Evolutionary conservation across 371 early-diverging fungal species (phyloP).

Genomic region (Polyrhizophydium stewartii): DNA sequence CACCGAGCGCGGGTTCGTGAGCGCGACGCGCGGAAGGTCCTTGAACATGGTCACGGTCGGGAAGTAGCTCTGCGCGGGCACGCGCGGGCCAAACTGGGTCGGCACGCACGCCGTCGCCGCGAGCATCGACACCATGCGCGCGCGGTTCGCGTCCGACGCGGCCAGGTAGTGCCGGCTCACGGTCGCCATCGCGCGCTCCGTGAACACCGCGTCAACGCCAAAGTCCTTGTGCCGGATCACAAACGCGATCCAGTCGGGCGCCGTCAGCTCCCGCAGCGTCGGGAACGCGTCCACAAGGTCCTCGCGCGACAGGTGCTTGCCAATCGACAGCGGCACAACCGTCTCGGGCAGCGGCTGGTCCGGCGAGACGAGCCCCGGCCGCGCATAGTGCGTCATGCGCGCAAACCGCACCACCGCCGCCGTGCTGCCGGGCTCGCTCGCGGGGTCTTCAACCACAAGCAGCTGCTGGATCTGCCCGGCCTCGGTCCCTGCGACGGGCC

Average conservation of each 20-base stretch:
- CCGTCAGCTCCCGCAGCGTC: slow-evolving; percentile 43
- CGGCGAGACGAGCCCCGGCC: slow-evolving; percentile 9
- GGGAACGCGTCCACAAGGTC: slow-evolving; percentile 3
- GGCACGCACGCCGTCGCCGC: slow-evolving; percentile 59
- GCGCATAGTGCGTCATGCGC: not conserved
- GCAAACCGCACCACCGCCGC: too few species aligned
- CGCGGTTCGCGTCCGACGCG: slow-evolving; percentile 34
- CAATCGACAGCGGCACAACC: slow-evolving; percentile 60
- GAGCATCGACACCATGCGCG: slow-evolving; percentile 47
- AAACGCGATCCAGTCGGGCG: slow-evolving; percentile 61
- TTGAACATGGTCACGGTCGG: slow-evolving; percentile 74
- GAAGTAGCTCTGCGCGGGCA: slow-evolving; percentile 75
- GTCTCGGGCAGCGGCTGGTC: slow-evolving; percentile 59
- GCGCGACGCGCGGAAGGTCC: slow-evolving; percentile 68
- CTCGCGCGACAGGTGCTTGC: not conserved
- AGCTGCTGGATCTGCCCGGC: not conserved
- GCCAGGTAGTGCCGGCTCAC: slow-evolving; percentile 47
- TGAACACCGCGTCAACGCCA: slow-evolving; percentile 48
- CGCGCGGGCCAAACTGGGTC: slow-evolving; percentile 61
- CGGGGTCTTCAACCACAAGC: not conserved
- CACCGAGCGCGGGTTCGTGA: slow-evolving; percentile 47
- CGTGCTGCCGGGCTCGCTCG: not conserved
- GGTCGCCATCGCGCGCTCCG: slow-evolving; percentile 60
- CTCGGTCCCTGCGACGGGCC: too few species aligned
- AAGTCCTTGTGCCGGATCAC: slow-evolving; percentile 50